Evolutionary conservation across 768 basidiomycete genomes (phyloP), one percentile per base, ranked within the genome.

Genomic region (Tulasnella sp.): DNA sequence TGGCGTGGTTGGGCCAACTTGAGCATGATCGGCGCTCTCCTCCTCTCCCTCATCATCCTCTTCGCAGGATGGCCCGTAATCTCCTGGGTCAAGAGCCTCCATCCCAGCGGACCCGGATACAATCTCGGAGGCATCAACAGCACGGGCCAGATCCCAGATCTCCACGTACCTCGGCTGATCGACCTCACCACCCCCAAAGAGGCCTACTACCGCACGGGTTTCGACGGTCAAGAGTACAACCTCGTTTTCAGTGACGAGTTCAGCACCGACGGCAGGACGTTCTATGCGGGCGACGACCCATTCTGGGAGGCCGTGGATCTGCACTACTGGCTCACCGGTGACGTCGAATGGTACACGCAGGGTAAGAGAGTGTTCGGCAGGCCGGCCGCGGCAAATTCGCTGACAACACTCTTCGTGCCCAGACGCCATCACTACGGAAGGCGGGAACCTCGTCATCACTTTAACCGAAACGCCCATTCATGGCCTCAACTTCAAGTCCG

Each of bases 21-120:
- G n/a, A 82, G 84, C 14, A 89, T 89, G 36, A 85, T 98, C 29
- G 74, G 92, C 76, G 69, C 92, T 71, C 83, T 98, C 73, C 80
- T 90, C 39, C 75, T 83, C 7, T 89, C 87, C 36, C 82, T 97
- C 64, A 80, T 97, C 75, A 86, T 84, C 19, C 85, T 98, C 17
- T 98, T 97, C 76, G 90, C 89, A 22, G 94, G 90, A 37, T 97
- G 92, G 77, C 96, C 96, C 14, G 88, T 97, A 77, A 86, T 94
- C 73, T 81, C 84, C 67, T 86, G 85, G 75, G 79, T 78, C 73
- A 26, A 35, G 26, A 26, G 62, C 9, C 17, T 40, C 11, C 63
- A 75, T 5, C 74, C 74, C 0, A 75, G 37, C 16, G 77, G 75
- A 19, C 72, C 76, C 6, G 90, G 90, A 11, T 95, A 88, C 80